phyloP scores from a whole-genome alignment of 108 stramenopile genomes.

The Cyclotella kingstonii region DNA sequence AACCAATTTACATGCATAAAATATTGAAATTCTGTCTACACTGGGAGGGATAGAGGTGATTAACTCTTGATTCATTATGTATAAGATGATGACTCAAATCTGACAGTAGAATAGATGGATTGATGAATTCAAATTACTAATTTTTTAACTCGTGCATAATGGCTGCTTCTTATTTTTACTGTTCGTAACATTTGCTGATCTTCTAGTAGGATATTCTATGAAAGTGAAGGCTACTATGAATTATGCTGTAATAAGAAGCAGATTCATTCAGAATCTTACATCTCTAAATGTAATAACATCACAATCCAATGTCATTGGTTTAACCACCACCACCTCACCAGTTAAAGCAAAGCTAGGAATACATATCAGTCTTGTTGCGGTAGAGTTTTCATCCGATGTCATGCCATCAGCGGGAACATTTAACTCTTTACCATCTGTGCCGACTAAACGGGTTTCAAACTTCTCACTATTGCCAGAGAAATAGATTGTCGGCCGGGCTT shows the following conservation, averaged over 20 bases:
- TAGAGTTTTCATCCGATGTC: not conserved
- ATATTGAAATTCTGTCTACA: too few relatives aligned
- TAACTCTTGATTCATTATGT: too few relatives aligned
- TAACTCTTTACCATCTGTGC: conserved; percentile 17
- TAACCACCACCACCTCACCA: conserved; percentile 73
- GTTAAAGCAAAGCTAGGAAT: conserved; percentile 71
- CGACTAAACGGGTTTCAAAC: conserved; percentile 57
- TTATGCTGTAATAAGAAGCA: not conserved
- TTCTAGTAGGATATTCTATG: too few relatives aligned
- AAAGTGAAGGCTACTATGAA: too few relatives aligned
- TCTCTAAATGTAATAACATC: conserved; percentile 67
- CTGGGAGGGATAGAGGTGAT: too few relatives aligned
- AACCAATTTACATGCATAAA: too few relatives aligned
- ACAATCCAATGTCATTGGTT: conserved; percentile 63
- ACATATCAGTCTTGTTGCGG: conserved; percentile 57
- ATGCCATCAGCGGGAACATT: conserved; percentile 15
- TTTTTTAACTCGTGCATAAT: too few relatives aligned
- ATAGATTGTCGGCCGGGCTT: conserved; percentile 50
- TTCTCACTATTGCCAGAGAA: conserved; percentile 61
- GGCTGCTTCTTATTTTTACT: too few relatives aligned
- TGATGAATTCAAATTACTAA: too few relatives aligned
- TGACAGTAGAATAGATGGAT: too few relatives aligned
- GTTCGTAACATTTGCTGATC: too few relatives aligned
- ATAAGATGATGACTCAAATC: too few relatives aligned
- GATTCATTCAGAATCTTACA: conserved; percentile 16